Percentiles rank a stretch among this genome's conserved stretches.
Conservation (phyloP, 257 asterid genomes). For the Verbena officinalis region DNA sequence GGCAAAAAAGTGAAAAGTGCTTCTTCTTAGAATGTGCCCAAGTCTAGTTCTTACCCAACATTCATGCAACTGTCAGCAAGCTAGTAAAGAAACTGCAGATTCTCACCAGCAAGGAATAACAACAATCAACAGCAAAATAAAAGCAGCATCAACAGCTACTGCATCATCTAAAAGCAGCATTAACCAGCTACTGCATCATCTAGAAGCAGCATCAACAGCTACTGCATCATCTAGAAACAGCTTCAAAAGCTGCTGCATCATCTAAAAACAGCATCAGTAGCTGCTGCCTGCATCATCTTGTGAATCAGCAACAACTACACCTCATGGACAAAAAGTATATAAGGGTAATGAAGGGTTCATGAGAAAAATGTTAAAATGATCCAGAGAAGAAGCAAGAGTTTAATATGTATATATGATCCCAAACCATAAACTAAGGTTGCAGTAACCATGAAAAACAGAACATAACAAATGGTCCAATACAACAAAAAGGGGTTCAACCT, state of each 20-base stretch:
- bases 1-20: too few relatives aligned
- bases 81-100: too few relatives aligned
- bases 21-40: too few relatives aligned
- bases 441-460: slow-evolving; percentile 30
- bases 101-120: slow-evolving; percentile 53
- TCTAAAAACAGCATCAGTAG: too few relatives aligned
- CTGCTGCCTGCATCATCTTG: too few relatives aligned
- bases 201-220: slow-evolving; percentile 50
- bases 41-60: too few relatives aligned
- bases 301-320: slow-evolving; percentile 61
- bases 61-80: too few relatives aligned
- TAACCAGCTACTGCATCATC: slow-evolving; percentile 51
- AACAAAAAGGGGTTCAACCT: slow-evolving; percentile 57
- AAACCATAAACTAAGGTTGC: slow-evolving; percentile 33
- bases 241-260: too few relatives aligned
- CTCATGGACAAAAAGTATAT: slow-evolving; percentile 68
- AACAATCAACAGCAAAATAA: slow-evolving; percentile 55
- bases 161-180: slow-evolving; percentile 57
- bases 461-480: slow-evolving; percentile 44
- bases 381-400: slow-evolving; percentile 27
- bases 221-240: too few relatives aligned
- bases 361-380: slow-evolving; percentile 44
- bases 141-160: slow-evolving; percentile 54
- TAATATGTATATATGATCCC: slow-evolving; percentile 29
- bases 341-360: slow-evolving; percentile 65